Base-by-base conservation (phyloP, 2,329 filamentous ascomycete species). In the Aspergillus sp. region DNA sequence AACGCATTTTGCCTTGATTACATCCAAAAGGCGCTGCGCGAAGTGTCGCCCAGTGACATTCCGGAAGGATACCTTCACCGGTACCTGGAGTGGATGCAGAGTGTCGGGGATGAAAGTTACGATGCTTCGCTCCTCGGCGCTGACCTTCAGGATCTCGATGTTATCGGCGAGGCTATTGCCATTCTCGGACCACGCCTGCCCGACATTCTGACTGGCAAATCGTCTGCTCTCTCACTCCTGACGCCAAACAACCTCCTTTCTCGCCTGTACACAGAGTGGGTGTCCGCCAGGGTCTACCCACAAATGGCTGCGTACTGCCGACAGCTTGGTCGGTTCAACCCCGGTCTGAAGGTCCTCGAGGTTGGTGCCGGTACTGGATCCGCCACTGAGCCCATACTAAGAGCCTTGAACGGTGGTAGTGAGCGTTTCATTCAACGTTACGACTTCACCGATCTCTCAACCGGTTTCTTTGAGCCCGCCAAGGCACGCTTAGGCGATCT, bases 391-490 rank as follows among this genome's bases (percentile, higher is more conserved):
- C 22, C n/a, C 25, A 13, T 28, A 4, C 17, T 54, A 15, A 19
- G 25, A 3, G 30, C 25, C 7, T 28, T 54, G 45, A 56, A 48
- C 9, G 45, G 45, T 11, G 30, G 22, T 19, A 11, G 25, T 7
- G 8, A 41, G 2, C 45, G 30, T 2, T 19, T 25, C 7, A 22
- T 23, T 5, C 22, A n/a, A 11, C 15, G 25, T 13, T 54, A 54
- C 19, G 38, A 54, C 34, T 54, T 46, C 13, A 54, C 52, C 22
- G 52, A 59, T 51, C 53, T 56, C n/a, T 60, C 58, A 47, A 55
- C 58, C 3, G 58, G 58, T 7, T 60, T 60, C 46, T 60, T 60
- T 31, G 58, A 60, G 15, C 52, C 52, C 2, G 58, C 58, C 9
- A 60, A 52, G 46, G 58, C 50, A 38, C 46, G 47, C 6, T 38